A percentile compares a stretch with the other conserved stretches of the same genome.
phyloP scores from a whole-genome alignment of 257 asterid genomes.

The Scutellaria minor region DNA sequence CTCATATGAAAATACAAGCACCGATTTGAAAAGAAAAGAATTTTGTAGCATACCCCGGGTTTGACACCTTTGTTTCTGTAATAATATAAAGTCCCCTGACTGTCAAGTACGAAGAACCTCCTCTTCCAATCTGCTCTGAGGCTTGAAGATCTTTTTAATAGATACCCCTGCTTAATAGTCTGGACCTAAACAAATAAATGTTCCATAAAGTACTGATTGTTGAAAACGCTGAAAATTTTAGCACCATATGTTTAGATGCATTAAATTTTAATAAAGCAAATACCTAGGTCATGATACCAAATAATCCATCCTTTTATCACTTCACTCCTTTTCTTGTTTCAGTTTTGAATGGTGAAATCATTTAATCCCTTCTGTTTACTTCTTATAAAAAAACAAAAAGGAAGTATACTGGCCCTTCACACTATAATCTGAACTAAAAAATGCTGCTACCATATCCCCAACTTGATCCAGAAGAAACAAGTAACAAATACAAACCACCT shows the following conservation, averaged over 20 bases:
- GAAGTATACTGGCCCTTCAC: neutral
- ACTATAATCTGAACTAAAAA: slow-evolving; percentile 16
- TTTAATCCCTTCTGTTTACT: too few relatives aligned
- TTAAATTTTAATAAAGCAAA: slow-evolving; percentile 18
- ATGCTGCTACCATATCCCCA: slow-evolving; percentile 16
- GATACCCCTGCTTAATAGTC: slow-evolving; percentile 95
- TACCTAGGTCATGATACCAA: slow-evolving; percentile 14
- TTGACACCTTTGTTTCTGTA: slow-evolving; percentile 79
- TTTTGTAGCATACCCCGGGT: slow-evolving; percentile 63
- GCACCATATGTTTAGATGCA: slow-evolving; percentile 10
- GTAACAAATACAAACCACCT: slow-evolving; percentile 1
- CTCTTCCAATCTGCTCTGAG: slow-evolving; percentile 98
- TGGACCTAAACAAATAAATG: slow-evolving; percentile 60
- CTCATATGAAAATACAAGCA: slow-evolving; percentile 28
- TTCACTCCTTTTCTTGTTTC: slow-evolving; percentile 4
- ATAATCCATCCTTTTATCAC: slow-evolving; percentile 18
- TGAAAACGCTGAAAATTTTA: slow-evolving; percentile 26
- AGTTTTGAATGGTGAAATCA: slow-evolving; percentile 15
- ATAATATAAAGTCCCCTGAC: slow-evolving; percentile 85
- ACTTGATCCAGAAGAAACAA: slow-evolving; percentile 13
- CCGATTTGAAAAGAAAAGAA: slow-evolving; percentile 33
- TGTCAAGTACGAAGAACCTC: slow-evolving; percentile 92
- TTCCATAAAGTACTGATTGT: slow-evolving; percentile 15
- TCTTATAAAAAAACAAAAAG: too few relatives aligned
- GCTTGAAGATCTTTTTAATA: slow-evolving; percentile 86